phyloP scores from a whole-genome alignment of 2,329 filamentous ascomycete genomes.

The Fusarium oligoseptatum region DNA sequence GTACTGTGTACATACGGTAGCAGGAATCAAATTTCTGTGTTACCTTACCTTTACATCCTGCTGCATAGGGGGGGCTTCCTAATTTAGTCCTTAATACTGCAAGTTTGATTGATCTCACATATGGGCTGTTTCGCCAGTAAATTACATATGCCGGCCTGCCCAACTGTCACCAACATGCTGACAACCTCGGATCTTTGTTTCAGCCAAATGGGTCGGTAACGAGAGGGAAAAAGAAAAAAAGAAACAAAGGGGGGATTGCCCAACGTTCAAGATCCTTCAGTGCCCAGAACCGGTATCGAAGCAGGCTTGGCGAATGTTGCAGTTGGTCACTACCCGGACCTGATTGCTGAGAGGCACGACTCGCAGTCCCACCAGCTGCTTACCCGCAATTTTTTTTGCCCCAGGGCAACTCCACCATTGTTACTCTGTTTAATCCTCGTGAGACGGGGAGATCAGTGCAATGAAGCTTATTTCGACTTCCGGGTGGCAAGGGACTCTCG shows the following conservation, averaged over 20 bases:
- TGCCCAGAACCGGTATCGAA: not conserved
- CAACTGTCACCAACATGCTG: not conserved
- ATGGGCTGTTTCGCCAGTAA: not conserved
- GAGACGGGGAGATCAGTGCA: conserved; percentile 6
- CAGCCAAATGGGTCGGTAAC: not conserved
- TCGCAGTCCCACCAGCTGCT: not conserved
- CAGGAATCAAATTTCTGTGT: not conserved
- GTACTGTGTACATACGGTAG: not conserved
- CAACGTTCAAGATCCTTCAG: not conserved
- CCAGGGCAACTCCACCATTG: not conserved
- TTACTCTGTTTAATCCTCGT: conserved; percentile 6
- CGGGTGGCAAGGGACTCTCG: not conserved
- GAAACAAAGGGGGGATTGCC: not conserved
- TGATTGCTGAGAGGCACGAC: conserved; percentile 5
- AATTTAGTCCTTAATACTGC: not conserved
- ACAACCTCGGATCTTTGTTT: not conserved
- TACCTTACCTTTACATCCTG: not conserved
- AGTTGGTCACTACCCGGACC: not conserved
- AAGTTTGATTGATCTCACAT: not conserved
- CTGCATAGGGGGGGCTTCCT: not conserved
- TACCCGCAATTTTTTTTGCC: conserved; percentile 5
- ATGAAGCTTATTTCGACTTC: conserved; percentile 29
- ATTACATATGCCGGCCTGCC: not conserved
- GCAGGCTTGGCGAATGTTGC: conserved; percentile 5
- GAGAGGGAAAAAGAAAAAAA: not conserved